These are phyloP conservation scores for Ogataea paradorogensis DNA, from an alignment of 805 yeast species.

Conservation along the genomic window DNA sequence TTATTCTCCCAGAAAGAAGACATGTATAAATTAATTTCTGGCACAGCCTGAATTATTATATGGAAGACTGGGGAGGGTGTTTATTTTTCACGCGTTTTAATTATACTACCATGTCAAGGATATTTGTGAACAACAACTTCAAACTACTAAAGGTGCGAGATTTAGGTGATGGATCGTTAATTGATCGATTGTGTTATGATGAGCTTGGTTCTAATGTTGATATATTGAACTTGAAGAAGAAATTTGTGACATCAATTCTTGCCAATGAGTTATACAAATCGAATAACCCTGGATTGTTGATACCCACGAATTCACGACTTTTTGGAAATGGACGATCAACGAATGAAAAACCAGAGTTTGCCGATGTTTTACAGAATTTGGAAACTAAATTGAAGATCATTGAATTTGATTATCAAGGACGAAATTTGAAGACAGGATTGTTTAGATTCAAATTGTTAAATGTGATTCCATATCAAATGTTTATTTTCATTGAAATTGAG, in stretches of 20 bases:
- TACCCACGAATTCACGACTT: slow-evolving; percentile 24
- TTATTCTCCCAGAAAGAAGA: slow-evolving; percentile 48
- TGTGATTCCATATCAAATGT: slow-evolving; percentile 27
- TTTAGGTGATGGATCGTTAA: slow-evolving; percentile 18
- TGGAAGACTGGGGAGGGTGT: background rate
- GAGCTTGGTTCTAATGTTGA: slow-evolving; percentile 19
- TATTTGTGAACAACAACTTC: slow-evolving; percentile 28
- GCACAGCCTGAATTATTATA: background rate
- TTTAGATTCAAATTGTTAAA: slow-evolving; percentile 29
- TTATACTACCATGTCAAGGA: slow-evolving; percentile 26
- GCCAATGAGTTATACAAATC: slow-evolving; percentile 23
- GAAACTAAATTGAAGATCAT: slow-evolving; percentile 26
- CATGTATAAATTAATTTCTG: slow-evolving; percentile 14
- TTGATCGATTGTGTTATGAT: slow-evolving; percentile 27
- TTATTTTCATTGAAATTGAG: slow-evolving; percentile 25
- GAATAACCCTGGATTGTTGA: slow-evolving; percentile 11
- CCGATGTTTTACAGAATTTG: slow-evolving; percentile 21
- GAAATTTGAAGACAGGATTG: slow-evolving; percentile 24
- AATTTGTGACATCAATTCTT: slow-evolving; percentile 23
- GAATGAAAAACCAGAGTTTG: slow-evolving; percentile 23
- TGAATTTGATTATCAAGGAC: slow-evolving; percentile 10
- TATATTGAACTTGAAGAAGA: slow-evolving; percentile 17
- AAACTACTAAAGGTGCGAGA: slow-evolving; percentile 16
- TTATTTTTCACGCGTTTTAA: slow-evolving; percentile 12
- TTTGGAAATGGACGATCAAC: slow-evolving; percentile 22